Base-by-base conservation (phyloP, 2,329 filamentous ascomycete genomes). In the Beauveria asiatica region DNA sequence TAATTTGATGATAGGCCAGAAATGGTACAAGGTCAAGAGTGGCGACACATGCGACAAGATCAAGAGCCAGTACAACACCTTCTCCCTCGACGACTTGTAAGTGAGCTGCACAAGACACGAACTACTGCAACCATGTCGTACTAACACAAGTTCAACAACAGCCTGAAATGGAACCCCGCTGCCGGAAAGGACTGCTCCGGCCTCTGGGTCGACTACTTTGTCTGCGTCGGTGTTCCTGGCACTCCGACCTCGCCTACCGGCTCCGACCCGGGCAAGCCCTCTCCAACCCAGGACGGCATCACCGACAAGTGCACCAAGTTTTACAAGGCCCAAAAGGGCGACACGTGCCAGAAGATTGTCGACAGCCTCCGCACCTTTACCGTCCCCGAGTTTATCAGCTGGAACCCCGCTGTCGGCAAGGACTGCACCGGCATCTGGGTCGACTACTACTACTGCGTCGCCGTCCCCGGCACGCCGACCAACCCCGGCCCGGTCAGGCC, bases 101-200 rank as follows among this genome's bases (percentile, higher is more conserved):
- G 56, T 63, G 21, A 6, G 60, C 54, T 30, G 3, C 27, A 7
- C 8, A 45, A 11, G 16, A 9, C 21, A 11, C n/a, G n/a, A n/a
- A n/a, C 25, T n/a, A 37, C 25, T 17, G 49, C 30, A 17, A 10
- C 4, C 30, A n/a, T 19, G 13, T 8, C n/a, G 5, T 48, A 13
- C 53, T 52, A 41, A 57, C 16, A 39, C 27, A 19, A 6, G 3
- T 37, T 42, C 7, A 27, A 21, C 33, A 37, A 37, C 33, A 61
- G 59, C 56, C 59, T 80, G 79, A 39, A 61, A 13, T 63, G 62
- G 62, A 63, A 63, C 49, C 62, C 62, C 19, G 51, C 60, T 5
- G 60, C 51, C 13, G 58, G 53, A 27, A 46, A 25, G 10, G 58
- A 61, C 58, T 63, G 62, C 60, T 16, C 37, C 23, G 60, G 60